phyloP scores from a whole-genome alignment of 192 early-diverging fungal genomes.

The Phlyctochytrium bullatum region DNA sequence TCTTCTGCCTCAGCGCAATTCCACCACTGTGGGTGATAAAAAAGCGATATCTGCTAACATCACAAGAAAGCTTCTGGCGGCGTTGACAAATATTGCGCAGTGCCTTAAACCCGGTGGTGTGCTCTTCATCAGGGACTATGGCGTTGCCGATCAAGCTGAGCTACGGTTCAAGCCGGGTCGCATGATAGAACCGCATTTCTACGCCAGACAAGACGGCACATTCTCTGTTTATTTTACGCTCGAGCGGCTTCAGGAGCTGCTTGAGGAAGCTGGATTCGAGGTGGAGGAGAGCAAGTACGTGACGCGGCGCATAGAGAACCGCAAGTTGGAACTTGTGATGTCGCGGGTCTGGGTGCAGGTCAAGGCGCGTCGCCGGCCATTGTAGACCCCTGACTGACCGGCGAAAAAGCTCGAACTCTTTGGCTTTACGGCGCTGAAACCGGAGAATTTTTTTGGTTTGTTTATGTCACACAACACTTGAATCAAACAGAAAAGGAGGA shows the following conservation, averaged over 20 bases:
- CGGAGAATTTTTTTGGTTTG: no score
- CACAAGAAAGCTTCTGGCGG: slow-evolving; percentile 29
- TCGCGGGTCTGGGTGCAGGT: slow-evolving; percentile 48
- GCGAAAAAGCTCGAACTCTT: no score
- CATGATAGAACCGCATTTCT: slow-evolving; percentile 43
- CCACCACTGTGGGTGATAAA: slow-evolving; percentile 35
- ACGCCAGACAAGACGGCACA: slow-evolving; percentile 49
- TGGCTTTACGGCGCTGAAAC: no score
- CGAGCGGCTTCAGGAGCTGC: slow-evolving; percentile 29
- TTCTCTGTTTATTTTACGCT: slow-evolving; percentile 46
- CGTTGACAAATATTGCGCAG: slow-evolving; percentile 37
- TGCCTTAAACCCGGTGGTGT: slow-evolving; percentile 50
- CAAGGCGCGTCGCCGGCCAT: no score
- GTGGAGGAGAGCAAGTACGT: slow-evolving; percentile 41
- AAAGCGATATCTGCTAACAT: neutral
- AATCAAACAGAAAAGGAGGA: no score
- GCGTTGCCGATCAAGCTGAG: slow-evolving; percentile 47
- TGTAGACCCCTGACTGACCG: no score
- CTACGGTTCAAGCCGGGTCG: slow-evolving; percentile 50
- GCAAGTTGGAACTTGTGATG: slow-evolving; percentile 47
- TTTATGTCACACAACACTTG: no score
- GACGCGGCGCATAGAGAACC: slow-evolving; percentile 43
- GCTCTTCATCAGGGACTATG: slow-evolving; percentile 53
- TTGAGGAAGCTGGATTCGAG: slow-evolving; percentile 41
- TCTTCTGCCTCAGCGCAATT: slow-evolving; percentile 52